These are phyloP conservation scores for Pseudogymnoascus pannorum DNA, from an alignment of 2,329 filamentous ascomycete species.

Conservation along the genomic window DNA sequence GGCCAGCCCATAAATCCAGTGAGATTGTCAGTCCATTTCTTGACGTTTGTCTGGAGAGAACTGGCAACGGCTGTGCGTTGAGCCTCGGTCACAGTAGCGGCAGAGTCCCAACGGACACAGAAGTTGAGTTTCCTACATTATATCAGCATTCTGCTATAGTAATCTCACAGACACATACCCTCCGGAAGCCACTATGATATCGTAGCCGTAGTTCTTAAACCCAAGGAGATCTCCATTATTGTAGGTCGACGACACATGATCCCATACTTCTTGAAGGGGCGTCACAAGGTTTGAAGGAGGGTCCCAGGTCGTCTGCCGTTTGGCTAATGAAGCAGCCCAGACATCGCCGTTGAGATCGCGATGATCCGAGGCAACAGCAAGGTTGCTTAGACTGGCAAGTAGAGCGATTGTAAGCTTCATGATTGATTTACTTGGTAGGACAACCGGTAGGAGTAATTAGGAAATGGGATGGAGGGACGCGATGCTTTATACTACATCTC, in stretches of 20 bases:
- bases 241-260: conserved; percentile 5
- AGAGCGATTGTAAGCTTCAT: conserved; percentile 3
- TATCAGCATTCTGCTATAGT: background rate
- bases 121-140: conserved; percentile 30
- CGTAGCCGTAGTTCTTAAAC: conserved; percentile 12
- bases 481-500: background rate
- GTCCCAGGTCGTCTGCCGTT: conserved; percentile 8
- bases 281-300: conserved; percentile 5
- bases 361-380: background rate
- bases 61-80: conserved; percentile 33
- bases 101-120: conserved; percentile 40
- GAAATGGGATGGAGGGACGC: background rate
- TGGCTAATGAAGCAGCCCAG: background rate
- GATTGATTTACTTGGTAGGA: background rate
- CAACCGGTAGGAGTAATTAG: background rate
- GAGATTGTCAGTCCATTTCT: conserved; percentile 37
- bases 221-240: conserved; percentile 4
- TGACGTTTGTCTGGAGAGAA: conserved; percentile 31
- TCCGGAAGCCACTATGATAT: conserved; percentile 5
- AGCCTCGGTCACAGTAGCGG: conserved; percentile 30
- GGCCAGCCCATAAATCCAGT: conserved; percentile 39
- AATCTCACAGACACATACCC: background rate
- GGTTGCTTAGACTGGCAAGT: background rate
- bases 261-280: conserved; percentile 11
- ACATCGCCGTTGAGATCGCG: conserved; percentile 8